phyloP scores from a whole-genome alignment of 305 asterid genomes.

The Solanum hybrid region DNA sequence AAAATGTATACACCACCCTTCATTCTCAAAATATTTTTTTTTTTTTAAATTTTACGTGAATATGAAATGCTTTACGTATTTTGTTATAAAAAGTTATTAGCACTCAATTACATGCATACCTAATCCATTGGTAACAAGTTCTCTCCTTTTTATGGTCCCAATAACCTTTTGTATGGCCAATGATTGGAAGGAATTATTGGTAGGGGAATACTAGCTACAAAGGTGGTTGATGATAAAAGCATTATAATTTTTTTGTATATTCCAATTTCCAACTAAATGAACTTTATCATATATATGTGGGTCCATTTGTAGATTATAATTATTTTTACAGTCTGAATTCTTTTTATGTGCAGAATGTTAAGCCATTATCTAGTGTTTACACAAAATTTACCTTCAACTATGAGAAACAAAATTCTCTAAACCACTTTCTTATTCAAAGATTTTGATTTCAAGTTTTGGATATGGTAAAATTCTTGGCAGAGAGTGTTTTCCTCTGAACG shows the following conservation, averaged over 20 bases:
- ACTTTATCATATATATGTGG: not conserved
- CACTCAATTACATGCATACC: constrained; percentile 16
- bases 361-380: not conserved
- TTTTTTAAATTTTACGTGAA: not conserved
- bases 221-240: no score
- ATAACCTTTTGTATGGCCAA: no score
- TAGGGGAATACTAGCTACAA: no score
- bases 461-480: not conserved
- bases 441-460: not conserved
- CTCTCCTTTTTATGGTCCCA: not conserved
- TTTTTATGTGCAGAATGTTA: not conserved
- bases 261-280: not conserved
- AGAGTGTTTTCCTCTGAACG: not conserved
- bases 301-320: not conserved
- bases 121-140: constrained; percentile 15
- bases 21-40: no score
- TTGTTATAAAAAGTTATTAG: not conserved
- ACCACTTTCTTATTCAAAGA: no score
- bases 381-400: not conserved
- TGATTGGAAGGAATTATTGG: no score
- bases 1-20: not conserved
- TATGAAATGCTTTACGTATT: not conserved
- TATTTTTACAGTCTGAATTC: not conserved
- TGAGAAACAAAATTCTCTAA: not conserved
- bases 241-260: no score